Evolutionary conservation across 2,329 filamentous ascomycete species (phyloP).

Genomic region (Madurella fahalii): DNA sequence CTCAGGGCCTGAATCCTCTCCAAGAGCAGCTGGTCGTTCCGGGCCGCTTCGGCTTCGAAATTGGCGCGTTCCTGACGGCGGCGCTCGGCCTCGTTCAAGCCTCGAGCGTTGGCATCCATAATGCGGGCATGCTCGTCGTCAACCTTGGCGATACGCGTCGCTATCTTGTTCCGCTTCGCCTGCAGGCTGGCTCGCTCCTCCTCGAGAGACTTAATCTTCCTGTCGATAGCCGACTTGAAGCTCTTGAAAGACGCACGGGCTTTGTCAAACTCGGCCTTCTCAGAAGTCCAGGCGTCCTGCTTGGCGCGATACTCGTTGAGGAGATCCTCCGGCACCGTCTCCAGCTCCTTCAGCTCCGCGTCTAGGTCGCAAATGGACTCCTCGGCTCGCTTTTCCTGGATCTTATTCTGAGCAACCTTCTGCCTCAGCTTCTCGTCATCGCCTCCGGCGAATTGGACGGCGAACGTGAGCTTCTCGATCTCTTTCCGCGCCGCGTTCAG

Average conservation of each 20-base stretch:
- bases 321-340: slow-evolving; percentile 61
- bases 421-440: slow-evolving; percentile 73
- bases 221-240: slow-evolving; percentile 59
- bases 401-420: slow-evolving; percentile 70
- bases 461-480: slow-evolving; percentile 63
- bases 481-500: slow-evolving; percentile 67
- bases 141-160: slow-evolving; percentile 66
- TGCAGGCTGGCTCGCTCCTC: slow-evolving; percentile 60
- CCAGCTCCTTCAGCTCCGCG: slow-evolving; percentile 61
- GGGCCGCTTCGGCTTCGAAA: slow-evolving; percentile 44
- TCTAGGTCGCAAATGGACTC: slow-evolving; percentile 37
- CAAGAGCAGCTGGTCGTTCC: slow-evolving; percentile 42
- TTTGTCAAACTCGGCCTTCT: slow-evolving; percentile 58
- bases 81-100: slow-evolving; percentile 60
- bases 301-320: slow-evolving; percentile 51
- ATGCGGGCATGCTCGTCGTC: slow-evolving; percentile 69
- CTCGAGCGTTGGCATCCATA: slow-evolving; percentile 62
- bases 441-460: slow-evolving; percentile 64
- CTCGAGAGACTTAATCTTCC: slow-evolving; percentile 58
- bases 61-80: slow-evolving; percentile 48
- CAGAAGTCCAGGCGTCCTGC: slow-evolving; percentile 49
- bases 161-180: slow-evolving; percentile 69
- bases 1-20: slow-evolving; percentile 38
- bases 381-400: slow-evolving; percentile 62
- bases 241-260: slow-evolving; percentile 51